Evolutionary conservation across 495 filamentous ascomycete species (phyloP).

Genomic region (Aspergillus wentii): DNA sequence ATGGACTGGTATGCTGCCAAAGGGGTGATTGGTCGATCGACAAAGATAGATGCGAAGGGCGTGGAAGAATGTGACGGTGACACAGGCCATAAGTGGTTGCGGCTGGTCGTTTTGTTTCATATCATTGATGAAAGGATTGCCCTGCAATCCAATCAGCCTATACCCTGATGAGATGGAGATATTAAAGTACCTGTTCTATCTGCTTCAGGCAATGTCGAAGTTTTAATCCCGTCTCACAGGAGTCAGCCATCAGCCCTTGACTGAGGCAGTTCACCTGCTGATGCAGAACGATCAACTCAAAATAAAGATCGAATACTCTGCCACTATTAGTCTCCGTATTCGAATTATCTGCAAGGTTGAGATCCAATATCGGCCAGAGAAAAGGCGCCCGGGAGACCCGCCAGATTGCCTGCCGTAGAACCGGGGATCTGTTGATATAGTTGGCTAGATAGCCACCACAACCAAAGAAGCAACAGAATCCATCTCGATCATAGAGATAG

Average conservation of each 20-base stretch:
- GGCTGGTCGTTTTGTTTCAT: not conserved
- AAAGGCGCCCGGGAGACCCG: slow-evolving; percentile 5
- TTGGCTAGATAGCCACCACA: slow-evolving; percentile 9
- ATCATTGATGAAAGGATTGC: not conserved
- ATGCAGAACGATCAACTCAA: slow-evolving; percentile 9
- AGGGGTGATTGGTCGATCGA: slow-evolving; percentile 2
- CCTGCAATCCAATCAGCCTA: not conserved
- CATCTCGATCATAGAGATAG: slow-evolving; percentile 11
- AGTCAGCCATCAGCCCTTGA: not conserved
- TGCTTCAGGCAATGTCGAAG: not conserved
- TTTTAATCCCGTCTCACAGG: not conserved
- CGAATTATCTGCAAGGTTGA: too few species aligned
- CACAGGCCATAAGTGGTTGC: slow-evolving; percentile 5
- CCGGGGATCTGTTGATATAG: slow-evolving; percentile 1
- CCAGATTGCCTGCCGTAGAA: slow-evolving; percentile 4
- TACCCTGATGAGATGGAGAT: too few species aligned
- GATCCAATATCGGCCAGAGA: too few species aligned
- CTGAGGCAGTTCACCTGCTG: slow-evolving; percentile 8
- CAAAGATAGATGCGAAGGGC: slow-evolving; percentile 9
- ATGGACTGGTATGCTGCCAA: slow-evolving; percentile 2
- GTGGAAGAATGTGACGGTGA: slow-evolving; percentile 7
- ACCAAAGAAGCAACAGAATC: slow-evolving; percentile 11
- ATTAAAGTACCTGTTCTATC: slow-evolving; percentile 3
- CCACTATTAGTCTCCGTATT: slow-evolving; percentile 3
- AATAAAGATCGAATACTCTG: slow-evolving; percentile 7